Conservation (phyloP, 306 rosid species). For the Lupinus albus region DNA sequence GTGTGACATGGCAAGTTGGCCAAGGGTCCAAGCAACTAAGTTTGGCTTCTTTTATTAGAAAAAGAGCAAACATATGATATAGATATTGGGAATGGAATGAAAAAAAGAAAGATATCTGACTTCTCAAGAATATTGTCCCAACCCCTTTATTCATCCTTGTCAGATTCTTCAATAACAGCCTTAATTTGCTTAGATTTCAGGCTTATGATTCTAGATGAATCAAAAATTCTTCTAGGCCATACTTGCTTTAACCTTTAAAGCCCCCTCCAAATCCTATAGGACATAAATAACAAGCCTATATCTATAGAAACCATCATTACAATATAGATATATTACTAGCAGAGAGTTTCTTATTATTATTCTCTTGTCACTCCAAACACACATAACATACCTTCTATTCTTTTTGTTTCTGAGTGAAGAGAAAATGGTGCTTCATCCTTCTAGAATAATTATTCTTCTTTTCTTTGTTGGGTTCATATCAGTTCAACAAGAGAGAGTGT, state of each 20-base stretch:
- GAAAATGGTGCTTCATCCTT: constrained; percentile 62
- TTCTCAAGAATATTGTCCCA: constrained; percentile 76
- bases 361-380: constrained; percentile 50
- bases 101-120: constrained; percentile 77
- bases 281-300: constrained; percentile 60
- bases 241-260: constrained; percentile 69
- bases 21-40: constrained; percentile 22
- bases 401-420: constrained; percentile 47
- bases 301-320: constrained; percentile 67
- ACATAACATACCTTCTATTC: constrained; percentile 44
- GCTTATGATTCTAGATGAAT: constrained; percentile 77
- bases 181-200: constrained; percentile 64
- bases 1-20: constrained; percentile 48
- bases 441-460: constrained; percentile 54
- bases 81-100: constrained; percentile 48
- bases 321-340: constrained; percentile 33
- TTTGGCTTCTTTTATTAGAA: constrained; percentile 55
- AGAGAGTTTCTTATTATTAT: constrained; percentile 38
- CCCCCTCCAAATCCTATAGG: constrained; percentile 53
- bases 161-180: constrained; percentile 90
- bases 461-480: constrained; percentile 63
- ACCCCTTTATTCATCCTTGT: constrained; percentile 69
- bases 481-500: constrained; percentile 53
- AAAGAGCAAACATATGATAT: constrained; percentile 64
- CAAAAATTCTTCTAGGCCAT: constrained; percentile 63